Conservation (phyloP, 2,329 filamentous ascomycete species). For the Sporothrix pseudoabietina region DNA sequence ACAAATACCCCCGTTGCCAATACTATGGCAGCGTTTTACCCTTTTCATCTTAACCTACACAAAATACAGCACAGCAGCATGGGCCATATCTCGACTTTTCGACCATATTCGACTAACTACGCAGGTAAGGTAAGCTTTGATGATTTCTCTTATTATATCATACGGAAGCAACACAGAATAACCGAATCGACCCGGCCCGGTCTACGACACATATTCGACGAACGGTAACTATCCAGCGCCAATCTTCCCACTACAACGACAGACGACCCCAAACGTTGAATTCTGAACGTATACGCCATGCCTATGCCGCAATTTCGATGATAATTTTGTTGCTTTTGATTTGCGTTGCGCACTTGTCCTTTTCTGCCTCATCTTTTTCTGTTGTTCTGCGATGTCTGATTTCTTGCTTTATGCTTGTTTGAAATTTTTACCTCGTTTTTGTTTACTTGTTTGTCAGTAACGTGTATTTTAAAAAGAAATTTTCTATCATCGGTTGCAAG, state of each 20-base stretch:
- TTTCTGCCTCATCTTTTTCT: background rate
- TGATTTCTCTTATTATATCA: background rate
- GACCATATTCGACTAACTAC: background rate
- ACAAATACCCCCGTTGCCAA: constrained; percentile 17
- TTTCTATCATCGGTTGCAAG: background rate
- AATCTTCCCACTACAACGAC: background rate
- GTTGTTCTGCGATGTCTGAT: background rate
- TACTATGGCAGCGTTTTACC: background rate
- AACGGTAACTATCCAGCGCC: background rate
- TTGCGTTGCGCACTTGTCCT: background rate
- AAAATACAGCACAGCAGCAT: constrained; percentile 5
- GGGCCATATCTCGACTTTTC: background rate
- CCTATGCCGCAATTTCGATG: background rate
- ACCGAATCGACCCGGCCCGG: background rate
- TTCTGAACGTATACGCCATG: background rate
- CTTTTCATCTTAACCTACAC: constrained; percentile 10
- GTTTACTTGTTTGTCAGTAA: background rate
- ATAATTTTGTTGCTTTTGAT: background rate
- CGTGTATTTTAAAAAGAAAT: background rate
- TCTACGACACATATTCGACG: background rate
- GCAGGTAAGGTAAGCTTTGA: constrained; percentile 7
- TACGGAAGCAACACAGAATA: background rate
- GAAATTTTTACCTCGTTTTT: background rate
- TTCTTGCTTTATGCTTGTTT: background rate
- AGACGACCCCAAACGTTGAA: background rate